These are phyloP conservation scores for Straminergon stramineum DNA, from an alignment of 225 moss, liverwort and hornwort species.

Conservation along the genomic window DNA sequence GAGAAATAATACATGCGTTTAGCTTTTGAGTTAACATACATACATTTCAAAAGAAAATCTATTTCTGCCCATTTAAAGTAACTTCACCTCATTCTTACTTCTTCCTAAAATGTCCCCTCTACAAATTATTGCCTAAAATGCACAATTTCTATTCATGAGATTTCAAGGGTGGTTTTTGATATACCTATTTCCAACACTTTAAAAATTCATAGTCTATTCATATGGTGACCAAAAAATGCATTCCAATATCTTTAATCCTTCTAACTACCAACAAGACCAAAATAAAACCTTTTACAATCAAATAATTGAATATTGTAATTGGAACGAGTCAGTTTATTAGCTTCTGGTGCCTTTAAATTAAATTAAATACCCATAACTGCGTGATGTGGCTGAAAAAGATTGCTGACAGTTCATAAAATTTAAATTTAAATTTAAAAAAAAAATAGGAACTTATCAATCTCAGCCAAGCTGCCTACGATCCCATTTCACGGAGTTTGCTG, in stretches of 20 bases:
- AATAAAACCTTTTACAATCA: neutral
- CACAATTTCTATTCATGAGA: neutral
- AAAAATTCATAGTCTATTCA: neutral
- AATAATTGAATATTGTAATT: neutral
- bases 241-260: neutral
- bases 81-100: neutral
- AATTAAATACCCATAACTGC: too few species aligned
- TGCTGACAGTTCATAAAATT: too few species aligned
- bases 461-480: too few species aligned
- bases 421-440: too few species aligned
- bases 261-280: neutral
- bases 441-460: too few species aligned
- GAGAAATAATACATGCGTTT: too few species aligned
- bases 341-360: too few species aligned
- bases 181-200: neutral
- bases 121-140: neutral
- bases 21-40: too few species aligned
- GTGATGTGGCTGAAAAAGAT: too few species aligned
- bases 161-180: rapidly evolving
- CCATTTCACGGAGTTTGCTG: neutral
- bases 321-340: neutral
- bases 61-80: neutral
- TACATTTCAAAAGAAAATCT: neutral
- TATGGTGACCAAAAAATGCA: neutral
- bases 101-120: rapidly evolving